Conservation (phyloP, 768 basidiomycete genomes). For the Nidularia pulvinata region DNA sequence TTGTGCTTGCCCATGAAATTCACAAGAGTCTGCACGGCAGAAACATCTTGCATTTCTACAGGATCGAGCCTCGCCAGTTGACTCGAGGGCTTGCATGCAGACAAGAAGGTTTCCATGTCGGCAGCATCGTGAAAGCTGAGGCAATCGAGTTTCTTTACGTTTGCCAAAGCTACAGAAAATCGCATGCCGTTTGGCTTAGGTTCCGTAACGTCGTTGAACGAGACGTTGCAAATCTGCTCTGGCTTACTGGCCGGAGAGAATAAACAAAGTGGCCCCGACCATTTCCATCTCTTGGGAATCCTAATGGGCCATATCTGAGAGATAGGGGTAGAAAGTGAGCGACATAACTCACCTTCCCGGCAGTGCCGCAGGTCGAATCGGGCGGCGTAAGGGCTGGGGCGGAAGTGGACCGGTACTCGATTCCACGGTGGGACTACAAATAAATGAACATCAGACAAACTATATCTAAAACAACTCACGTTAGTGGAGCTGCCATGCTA, state of each 20-base stretch:
- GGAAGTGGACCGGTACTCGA: not conserved
- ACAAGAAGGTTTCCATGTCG: slow-evolving; percentile 47
- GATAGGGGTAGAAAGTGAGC: not conserved
- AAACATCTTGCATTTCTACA: slow-evolving; percentile 32
- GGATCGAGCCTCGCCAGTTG: slow-evolving; percentile 55
- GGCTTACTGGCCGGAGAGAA: not conserved
- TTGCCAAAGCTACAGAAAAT: slow-evolving; percentile 45
- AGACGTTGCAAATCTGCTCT: slow-evolving; percentile 45
- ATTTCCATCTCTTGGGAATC: slow-evolving; percentile 62
- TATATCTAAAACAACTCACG: too few species aligned
- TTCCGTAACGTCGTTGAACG: slow-evolving; percentile 43
- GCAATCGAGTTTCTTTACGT: slow-evolving; percentile 39
- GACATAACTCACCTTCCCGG: not conserved
- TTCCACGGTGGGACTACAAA: not conserved
- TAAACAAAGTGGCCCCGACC: slow-evolving; percentile 51
- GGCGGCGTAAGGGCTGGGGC: not conserved
- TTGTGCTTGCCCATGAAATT: slow-evolving; percentile 43
- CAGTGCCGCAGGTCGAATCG: not conserved
- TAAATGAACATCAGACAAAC: too few species aligned
- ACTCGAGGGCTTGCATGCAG: slow-evolving; percentile 44
- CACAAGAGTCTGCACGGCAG: slow-evolving; percentile 36
- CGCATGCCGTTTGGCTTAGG: slow-evolving; percentile 39
- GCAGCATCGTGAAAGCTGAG: slow-evolving; percentile 44
- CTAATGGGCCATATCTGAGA: too few species aligned
- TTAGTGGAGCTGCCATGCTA: too few species aligned